A percentile compares a stretch with the other conserved stretches of the same genome.
These are phyloP conservation scores for Boletus pseudopeckii DNA, from an alignment of 768 basidiomycete species.

Conservation along the genomic window DNA sequence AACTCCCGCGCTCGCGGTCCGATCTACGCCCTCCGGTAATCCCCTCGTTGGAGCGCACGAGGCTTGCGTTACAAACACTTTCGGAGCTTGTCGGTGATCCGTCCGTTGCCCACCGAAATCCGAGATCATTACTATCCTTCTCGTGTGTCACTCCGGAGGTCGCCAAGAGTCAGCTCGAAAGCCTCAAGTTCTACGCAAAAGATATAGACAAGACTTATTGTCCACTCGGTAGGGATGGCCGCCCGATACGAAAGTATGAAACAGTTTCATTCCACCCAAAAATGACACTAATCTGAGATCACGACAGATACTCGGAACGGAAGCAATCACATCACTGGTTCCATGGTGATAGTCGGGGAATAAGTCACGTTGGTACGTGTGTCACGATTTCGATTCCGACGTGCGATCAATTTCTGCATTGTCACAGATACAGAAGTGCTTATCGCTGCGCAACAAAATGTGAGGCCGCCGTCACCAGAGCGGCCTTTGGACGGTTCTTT, in stretches of 20 bases:
- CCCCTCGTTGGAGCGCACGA: conserved; percentile 48
- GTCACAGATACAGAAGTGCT: conserved; percentile 24
- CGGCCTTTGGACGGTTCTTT: conserved; percentile 23
- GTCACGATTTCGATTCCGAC: neutral
- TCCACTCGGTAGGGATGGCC: conserved; percentile 55
- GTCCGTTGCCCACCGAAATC: conserved; percentile 47
- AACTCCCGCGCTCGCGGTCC: conserved; percentile 48
- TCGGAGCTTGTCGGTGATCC: conserved; percentile 48
- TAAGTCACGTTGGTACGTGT: conserved; percentile 52
- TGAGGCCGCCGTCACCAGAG: conserved; percentile 23
- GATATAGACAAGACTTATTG: conserved; percentile 47
- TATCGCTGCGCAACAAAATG: conserved; percentile 14
- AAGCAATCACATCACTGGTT: conserved; percentile 58
- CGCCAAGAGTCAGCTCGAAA: conserved; percentile 48
- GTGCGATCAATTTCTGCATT: conserved; percentile 1
- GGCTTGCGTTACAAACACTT: conserved; percentile 48
- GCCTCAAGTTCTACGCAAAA: conserved; percentile 44
- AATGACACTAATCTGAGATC: neutral
- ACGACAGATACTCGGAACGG: conserved; percentile 56
- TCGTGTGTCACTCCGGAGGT: conserved; percentile 55
- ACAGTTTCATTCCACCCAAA: neutral
- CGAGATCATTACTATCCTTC: conserved; percentile 64
- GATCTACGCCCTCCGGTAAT: conserved; percentile 40
- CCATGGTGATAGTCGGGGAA: conserved; percentile 49
- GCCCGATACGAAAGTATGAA: conserved; percentile 59